Base-by-base conservation (phyloP, 768 basidiomycete species). In the Cystobasidium tubakii region DNA sequence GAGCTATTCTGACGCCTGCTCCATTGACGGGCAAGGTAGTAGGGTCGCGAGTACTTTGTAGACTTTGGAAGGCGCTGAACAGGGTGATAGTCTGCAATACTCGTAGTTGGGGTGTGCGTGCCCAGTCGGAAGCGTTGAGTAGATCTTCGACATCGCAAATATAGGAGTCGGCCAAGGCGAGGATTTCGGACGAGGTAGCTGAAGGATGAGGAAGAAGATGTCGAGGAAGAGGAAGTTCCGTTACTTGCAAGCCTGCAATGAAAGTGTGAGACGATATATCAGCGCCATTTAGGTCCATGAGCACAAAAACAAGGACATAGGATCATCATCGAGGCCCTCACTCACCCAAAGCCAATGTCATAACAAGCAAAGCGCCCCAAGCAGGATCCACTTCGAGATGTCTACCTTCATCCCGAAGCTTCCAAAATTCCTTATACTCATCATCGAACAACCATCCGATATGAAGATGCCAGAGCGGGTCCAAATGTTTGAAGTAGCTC, bases 391-490 rank as follows among this genome's bases (percentile, higher is more conserved):
- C 34, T 67, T 50, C 44, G 15, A n/a, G 7, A 54, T 25, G 25
- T 33, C 50, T 33, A 33, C 44, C 66, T 13, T 33, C 25, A 3
- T 53, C 10, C 17, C 44, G 7, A 17, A 67, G 34, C 17, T 33
- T 42, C 66, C 66, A 67, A 29, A 67, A 67, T 21, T 67, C 44
- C 21, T 15, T n/a, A 29, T 67, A 67, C 31, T 67, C 66, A 53
- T 53, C 42, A 29, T 67, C 66, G 25, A 43, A 67, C 19, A 67
- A 23, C 43, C 50, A 67, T 7, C 34, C 46, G 29, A 67, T 67
- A 53, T 67, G 66, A 50, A 67, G 4, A 33, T 67, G 66, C 66
- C 66, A 67, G 19, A 46, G 44, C 1, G 31, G 15, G 42, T 46
- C 66, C 19, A 67, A 27, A 50, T 46, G 27, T 19, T 29, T 42